Base-by-base conservation (phyloP, 306 rosid genomes). In the Fagus sylvatica region DNA sequence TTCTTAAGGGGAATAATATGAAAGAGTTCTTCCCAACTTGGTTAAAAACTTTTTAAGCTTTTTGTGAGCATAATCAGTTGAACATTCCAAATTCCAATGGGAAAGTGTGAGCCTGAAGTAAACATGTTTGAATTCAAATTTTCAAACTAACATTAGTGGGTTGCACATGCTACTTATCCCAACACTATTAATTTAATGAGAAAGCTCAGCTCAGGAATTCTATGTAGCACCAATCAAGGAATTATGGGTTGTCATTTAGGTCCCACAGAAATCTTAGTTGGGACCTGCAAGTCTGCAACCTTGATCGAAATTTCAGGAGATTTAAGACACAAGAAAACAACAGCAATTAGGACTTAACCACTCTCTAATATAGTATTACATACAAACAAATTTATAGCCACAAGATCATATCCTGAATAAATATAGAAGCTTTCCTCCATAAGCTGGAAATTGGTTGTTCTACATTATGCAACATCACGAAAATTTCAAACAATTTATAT, bases 121-220 rank as follows among this genome's bases (percentile, higher is more conserved):
- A 74, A 10, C 42, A 73, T 41, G 53, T 53, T 71, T 32, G 59
- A 72, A 36, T 76, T 74, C 60, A 55, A 80, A 80, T 43, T 55
- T 54, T 77, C 78, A 36, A 84, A 72, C 13, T 67, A 9, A 46
- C 7, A 28, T 60, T 42, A 53, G 59, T 43, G 55, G 55, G 84
- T 19, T 78, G 88, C 90, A 86, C 89, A 84, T 87, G 89, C 68
- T 53, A 36, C 7, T 22, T 66, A 65, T 76, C 76, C 75, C 81
- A 70, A 53, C 46, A 6, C 19, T 40, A 70, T 37, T 83, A 77
- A 79, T 83, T 74, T 75, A 84, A 73, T 66, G 57, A 34, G 16
- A 33, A 39, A 77, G 9, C 66, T 71, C 42, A 54, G 78, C 70
- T 61, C 30, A 64, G 55, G 28, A 68, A 73, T 51, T 68, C 60